phyloP scores from a whole-genome alignment of 768 basidiomycete species.

The Boletus tomentosulus region DNA sequence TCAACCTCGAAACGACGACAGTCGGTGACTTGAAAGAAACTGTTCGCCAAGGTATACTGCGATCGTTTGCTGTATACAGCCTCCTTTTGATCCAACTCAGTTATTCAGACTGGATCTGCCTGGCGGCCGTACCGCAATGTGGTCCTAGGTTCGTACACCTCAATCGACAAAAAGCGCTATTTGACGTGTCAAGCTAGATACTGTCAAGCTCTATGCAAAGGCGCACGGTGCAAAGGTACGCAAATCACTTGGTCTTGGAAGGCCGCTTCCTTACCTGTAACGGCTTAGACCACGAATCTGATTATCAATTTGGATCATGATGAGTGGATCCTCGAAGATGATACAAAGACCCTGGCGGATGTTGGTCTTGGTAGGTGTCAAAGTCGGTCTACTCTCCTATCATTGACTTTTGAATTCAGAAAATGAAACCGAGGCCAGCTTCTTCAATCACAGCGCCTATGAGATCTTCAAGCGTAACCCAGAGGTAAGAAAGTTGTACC shows the following conservation, averaged over 20 bases:
- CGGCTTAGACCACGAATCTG: conserved; percentile 81
- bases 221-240: conserved; percentile 91
- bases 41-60: conserved; percentile 55
- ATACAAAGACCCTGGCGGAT: conserved; percentile 57
- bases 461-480: conserved; percentile 81
- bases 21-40: conserved; percentile 74
- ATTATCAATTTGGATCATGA: conserved; percentile 98
- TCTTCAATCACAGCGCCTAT: conserved; percentile 79
- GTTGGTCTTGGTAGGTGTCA: conserved; percentile 69
- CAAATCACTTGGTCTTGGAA: background rate
- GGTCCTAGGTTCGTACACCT: conserved; percentile 51
- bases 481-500: conserved; percentile 43
- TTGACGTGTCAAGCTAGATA: conserved; percentile 51
- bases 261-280: background rate
- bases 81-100: conserved; percentile 36
- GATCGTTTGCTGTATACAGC: background rate
- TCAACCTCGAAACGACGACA: conserved; percentile 78
- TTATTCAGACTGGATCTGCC: conserved; percentile 63
- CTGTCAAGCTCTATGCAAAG: conserved; percentile 88
- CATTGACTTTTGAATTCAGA: conserved; percentile 43
- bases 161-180: background rate
- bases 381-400: background rate
- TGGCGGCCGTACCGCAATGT: conserved; percentile 88
- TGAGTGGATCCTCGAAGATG: conserved; percentile 83
- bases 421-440: conserved; percentile 93